Percentiles rank a stretch among this genome's conserved stretches.
Conservation (phyloP, 768 basidiomycete species). For the Hebeloma cylindrosporum region DNA sequence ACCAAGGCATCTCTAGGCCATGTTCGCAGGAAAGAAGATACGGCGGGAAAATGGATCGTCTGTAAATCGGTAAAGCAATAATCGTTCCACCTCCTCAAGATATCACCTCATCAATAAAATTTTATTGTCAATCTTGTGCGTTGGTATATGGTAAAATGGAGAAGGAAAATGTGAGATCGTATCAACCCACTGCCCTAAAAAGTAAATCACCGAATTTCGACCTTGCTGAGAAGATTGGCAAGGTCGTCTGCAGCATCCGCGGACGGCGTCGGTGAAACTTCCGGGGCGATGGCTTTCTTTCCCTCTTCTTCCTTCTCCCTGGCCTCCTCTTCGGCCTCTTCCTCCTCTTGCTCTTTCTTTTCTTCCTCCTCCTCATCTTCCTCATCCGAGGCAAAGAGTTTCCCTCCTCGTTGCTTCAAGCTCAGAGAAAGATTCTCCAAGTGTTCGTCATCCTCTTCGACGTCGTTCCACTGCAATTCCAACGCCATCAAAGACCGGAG, state of each 20-base stretch:
- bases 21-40: slow-evolving; percentile 56
- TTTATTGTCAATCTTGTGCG: no score
- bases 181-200: neutral
- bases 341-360: slow-evolving; percentile 49
- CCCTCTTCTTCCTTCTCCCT: slow-evolving; percentile 27
- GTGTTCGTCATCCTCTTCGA: slow-evolving; percentile 72
- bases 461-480: slow-evolving; percentile 91
- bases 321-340: slow-evolving; percentile 31
- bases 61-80: no score
- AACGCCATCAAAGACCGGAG: slow-evolving; percentile 60
- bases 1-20: slow-evolving; percentile 42
- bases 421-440: slow-evolving; percentile 52
- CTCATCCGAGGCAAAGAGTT: slow-evolving; percentile 68
- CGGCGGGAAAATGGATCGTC: slow-evolving; percentile 59
- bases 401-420: slow-evolving; percentile 67
- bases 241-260: slow-evolving; percentile 53
- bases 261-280: slow-evolving; percentile 1
- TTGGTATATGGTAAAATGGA: slow-evolving; percentile 13
- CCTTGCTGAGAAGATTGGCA: slow-evolving; percentile 66
- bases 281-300: slow-evolving; percentile 15
- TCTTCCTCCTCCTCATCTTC: slow-evolving; percentile 79
- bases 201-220: slow-evolving; percentile 35
- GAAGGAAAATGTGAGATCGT: neutral
- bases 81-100: no score
- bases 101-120: no score